phyloP scores from a whole-genome alignment of 805 yeast genomes.

The Grigorovia jiainica region DNA sequence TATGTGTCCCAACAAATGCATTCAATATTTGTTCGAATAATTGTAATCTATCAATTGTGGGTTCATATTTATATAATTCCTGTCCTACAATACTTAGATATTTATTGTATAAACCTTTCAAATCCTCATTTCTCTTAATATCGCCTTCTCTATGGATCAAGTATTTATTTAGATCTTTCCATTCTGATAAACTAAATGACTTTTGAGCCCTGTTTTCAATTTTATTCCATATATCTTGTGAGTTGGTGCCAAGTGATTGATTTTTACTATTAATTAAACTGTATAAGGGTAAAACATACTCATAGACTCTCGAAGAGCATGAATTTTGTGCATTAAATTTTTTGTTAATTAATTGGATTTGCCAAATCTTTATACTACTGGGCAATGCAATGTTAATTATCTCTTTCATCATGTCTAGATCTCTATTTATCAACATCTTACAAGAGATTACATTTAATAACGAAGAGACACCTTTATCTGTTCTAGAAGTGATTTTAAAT shows the following conservation, averaged over 20 bases:
- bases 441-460: conserved; percentile 86
- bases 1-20: conserved; percentile 83
- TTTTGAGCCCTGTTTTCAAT: not conserved
- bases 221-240: not conserved
- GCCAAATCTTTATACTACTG: conserved; percentile 78
- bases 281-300: conserved; percentile 79
- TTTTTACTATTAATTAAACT: conserved; percentile 13
- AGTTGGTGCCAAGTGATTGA: not conserved
- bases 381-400: conserved; percentile 66
- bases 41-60: not conserved
- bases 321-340: conserved; percentile 80
- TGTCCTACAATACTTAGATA: not conserved
- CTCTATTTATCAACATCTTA: conserved; percentile 58
- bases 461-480: conserved; percentile 97
- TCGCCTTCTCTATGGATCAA: not conserved
- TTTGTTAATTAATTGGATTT: conserved; percentile 70
- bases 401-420: conserved; percentile 42
- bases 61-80: not conserved
- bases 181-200: not conserved
- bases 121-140: not conserved
- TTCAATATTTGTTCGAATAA: conserved; percentile 6
- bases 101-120: not conserved
- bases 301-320: conserved; percentile 83
- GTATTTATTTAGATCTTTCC: not conserved
- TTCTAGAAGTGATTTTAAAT: conserved; percentile 78